Evolutionary conservation across 768 basidiomycete species (phyloP).

Genomic region (Leccinum imitatum): DNA sequence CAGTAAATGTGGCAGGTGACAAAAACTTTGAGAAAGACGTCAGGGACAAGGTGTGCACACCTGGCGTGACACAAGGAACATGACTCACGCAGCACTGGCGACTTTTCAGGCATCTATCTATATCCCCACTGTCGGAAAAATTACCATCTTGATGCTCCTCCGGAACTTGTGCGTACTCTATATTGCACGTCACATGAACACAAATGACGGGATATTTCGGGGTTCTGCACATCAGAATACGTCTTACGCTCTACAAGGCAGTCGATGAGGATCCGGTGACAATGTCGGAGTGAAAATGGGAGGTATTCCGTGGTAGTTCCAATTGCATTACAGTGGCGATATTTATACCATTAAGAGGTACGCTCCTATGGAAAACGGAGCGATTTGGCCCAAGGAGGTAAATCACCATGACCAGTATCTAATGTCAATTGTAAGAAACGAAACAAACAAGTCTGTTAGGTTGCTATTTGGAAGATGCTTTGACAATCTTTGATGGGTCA

Average conservation of each 20-base stretch:
- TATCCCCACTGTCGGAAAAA: conserved; percentile 95
- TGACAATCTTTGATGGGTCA: conserved; percentile 42
- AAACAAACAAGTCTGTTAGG: conserved; percentile 12
- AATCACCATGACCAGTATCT: conserved; percentile 18
- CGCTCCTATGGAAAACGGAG: conserved; percentile 25
- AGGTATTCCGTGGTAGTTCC: conserved; percentile 13
- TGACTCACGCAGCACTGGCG: conserved; percentile 10
- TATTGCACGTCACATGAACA: neutral
- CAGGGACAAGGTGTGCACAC: conserved; percentile 74
- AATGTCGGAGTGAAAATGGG: conserved; percentile 12
- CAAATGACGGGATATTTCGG: conserved; percentile 2
- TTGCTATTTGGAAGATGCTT: conserved; percentile 44
- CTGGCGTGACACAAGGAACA: neutral
- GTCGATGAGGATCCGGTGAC: neutral
- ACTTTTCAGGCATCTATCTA: conserved; percentile 75
- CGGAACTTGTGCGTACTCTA: conserved; percentile 75
- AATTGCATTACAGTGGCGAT: conserved; percentile 29
- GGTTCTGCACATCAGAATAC: conserved; percentile 22
- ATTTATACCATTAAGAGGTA: conserved; percentile 35
- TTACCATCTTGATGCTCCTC: conserved; percentile 96
- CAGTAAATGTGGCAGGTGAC: conserved; percentile 89
- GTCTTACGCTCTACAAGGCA: conserved; percentile 30
- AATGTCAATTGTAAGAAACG: conserved; percentile 10
- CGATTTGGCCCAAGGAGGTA: conserved; percentile 15
- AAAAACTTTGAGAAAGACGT: conserved; percentile 97